These are phyloP conservation scores for Entamoeba moshkovskii DNA, from an alignment of 208 protist species.

Conservation along the genomic window DNA sequence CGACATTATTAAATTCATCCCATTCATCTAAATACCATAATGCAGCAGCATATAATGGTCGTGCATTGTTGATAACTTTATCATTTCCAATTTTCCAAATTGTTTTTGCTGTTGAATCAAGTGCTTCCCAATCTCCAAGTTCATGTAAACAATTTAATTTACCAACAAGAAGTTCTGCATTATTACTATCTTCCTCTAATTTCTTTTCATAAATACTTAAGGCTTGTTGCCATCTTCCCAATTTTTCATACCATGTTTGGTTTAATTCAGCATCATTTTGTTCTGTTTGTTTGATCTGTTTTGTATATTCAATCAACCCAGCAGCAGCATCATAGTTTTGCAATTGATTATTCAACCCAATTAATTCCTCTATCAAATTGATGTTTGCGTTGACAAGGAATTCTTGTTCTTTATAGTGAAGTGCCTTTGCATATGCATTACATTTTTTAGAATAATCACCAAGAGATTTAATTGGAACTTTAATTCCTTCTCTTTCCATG, in stretches of 20 bases:
- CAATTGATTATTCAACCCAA: not conserved
- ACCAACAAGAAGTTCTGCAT: not conserved
- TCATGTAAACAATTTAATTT: constrained; percentile 2
- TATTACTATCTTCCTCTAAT: not conserved
- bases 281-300: not conserved
- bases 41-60: not conserved
- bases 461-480: not conserved
- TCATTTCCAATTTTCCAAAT: not conserved
- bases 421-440: not conserved
- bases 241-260: not conserved
- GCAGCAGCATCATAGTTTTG: not conserved
- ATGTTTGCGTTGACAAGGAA: not conserved
- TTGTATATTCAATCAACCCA: not conserved
- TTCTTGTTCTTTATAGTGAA: not conserved
- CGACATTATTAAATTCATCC: not conserved
- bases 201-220: not conserved
- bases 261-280: not conserved
- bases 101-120: not conserved
- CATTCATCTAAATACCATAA: not conserved
- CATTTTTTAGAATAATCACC: not conserved
- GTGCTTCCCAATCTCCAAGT: not conserved
- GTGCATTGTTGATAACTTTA: not conserved
- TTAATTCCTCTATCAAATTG: not conserved
- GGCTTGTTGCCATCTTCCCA: not conserved
- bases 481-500: not conserved